Evolutionary conservation across 192 early-diverging fungal genomes (phyloP), one percentile per base, ranked within the genome.

Genomic region (Borealophlyctis nickersoniae): DNA sequence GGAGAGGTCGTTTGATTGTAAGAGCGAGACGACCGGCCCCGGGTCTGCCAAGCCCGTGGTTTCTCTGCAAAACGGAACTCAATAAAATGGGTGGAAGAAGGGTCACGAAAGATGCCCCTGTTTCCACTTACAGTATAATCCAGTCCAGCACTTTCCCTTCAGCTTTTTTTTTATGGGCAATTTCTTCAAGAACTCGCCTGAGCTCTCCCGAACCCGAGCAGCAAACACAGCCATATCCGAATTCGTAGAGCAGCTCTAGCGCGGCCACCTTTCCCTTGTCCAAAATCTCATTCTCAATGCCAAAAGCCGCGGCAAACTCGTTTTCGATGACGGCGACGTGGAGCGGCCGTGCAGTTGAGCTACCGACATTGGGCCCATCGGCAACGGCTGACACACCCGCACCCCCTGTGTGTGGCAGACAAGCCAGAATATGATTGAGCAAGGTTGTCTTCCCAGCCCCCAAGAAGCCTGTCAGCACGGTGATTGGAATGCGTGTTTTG

Each of bases 261-360:
- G 39, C 39, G 39, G 39, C 39, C 9, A 45, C 39, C 19, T 45
- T 45, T 19, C 19, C 9, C 39, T 45, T 45, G 19, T 45, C 39
- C 19, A 45, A 19, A 45, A 45, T 45, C 39, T 45, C 39, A 45
- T 45, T 45, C 39, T 45, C 39, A 45, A 45, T 45, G 19, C 39
- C 39, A 45, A 45, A 45, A 45, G 39, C 39, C 19, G 39, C 39
- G 7, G 39, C 39, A 45, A 45, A 19, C 39, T 45, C 39, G 39
- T 45, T 45, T 45, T 45, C 39, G 19, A 45, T 45, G 39, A 45
- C 39, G 7, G 39, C 39, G 39, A 45, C 39, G 39, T 45, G 39
- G 39, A 45, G 9, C 9, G 39, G 39, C 7, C 7, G 39, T 7
- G 39, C 7, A 13, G 39, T 45, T 7, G 39, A 45, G 39, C 9